phyloP scores from a whole-genome alignment of 2,329 filamentous ascomycete genomes.

The Penicillium sp. region DNA sequence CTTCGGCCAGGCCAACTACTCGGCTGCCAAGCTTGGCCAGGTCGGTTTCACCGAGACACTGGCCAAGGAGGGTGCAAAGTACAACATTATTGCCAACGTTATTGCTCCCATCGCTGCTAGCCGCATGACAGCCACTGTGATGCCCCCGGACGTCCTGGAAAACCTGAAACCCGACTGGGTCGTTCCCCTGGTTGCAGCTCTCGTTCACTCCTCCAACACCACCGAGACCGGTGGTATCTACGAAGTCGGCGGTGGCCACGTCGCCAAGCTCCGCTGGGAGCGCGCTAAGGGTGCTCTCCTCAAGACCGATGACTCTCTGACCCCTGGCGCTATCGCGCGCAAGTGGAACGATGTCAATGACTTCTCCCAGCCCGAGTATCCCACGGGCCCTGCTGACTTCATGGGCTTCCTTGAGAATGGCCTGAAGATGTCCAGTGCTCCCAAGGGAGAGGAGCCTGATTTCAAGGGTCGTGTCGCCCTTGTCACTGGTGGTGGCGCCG shows the following conservation, averaged over 20 bases:
- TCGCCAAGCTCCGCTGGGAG: constrained; percentile 94
- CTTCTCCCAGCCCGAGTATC: constrained; percentile 79
- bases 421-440: constrained; percentile 68
- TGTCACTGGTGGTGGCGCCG: constrained; percentile 81
- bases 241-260: constrained; percentile 86
- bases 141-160: constrained; percentile 87
- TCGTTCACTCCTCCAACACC: constrained; percentile 80
- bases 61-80: constrained; percentile 94
- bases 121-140: constrained; percentile 90
- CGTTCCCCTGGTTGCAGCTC: constrained; percentile 81
- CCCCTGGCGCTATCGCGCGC: constrained; percentile 77
- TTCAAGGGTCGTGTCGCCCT: constrained; percentile 82
- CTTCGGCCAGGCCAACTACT: constrained; percentile 96
- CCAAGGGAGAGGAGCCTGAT: constrained; percentile 67
- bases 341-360: constrained; percentile 86
- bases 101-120: constrained; percentile 94
- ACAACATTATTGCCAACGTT: constrained; percentile 93
- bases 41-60: constrained; percentile 97
- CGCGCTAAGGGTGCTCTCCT: constrained; percentile 81
- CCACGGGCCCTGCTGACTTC: constrained; percentile 81
- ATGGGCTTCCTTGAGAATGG: constrained; percentile 79
- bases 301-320: constrained; percentile 83
- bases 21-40: constrained; percentile 89
- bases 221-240: constrained; percentile 83
- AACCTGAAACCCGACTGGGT: constrained; percentile 90